Evolutionary conservation across 192 early-diverging fungal species (phyloP), one percentile per base, ranked within the genome.

Genomic region (Linnemannia schmuckeri): DNA sequence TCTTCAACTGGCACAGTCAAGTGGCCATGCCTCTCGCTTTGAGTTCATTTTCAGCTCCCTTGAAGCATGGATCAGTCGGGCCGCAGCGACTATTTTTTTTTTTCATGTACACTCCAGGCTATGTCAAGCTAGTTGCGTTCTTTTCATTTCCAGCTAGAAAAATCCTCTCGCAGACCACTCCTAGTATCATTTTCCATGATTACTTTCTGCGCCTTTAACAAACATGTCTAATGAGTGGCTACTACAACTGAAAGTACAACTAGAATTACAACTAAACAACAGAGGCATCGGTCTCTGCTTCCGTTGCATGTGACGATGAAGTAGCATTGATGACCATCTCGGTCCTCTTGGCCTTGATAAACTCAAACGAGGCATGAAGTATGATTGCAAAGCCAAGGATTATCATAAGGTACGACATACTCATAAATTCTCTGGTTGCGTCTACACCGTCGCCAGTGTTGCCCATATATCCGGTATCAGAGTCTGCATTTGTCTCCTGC

Each of bases 311-410:
- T 18, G 30, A 20, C 9, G 74, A 37, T 6, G 85, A 2, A 2
- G 83, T 72, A 7, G 82, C 77, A 35, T 80, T 78, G 41, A 97
- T 94, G 72, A 95, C 92, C 41, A 89, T 91, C 85, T 96, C 93
- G 80, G 96, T 89, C 74, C 94, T 84, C 89, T 93, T 92, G 30
- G 94, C 95, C 24, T 92, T 91, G 27, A 94, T 79, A 84, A 94
- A 97, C 68, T 96, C 96, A 69, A 94, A 91, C 18, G 95, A 82
- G 1, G 94, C 89, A 55, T 94, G 94, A 61, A 96, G 84, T 46
- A 97, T 91, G 75, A 98, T 93, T 47, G 93, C 93, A 52, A 92
- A 92, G 15, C 96, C 96, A 30, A 96, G 75, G 33, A 96, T 79
- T 90, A 97, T 93, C 55, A 98, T 89, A 74, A 96, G 72, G 77